Percentiles rank a stretch among this genome's conserved stretches.
Conservation (phyloP, 495 filamentous ascomycete genomes). For the Xylaria venustula region DNA sequence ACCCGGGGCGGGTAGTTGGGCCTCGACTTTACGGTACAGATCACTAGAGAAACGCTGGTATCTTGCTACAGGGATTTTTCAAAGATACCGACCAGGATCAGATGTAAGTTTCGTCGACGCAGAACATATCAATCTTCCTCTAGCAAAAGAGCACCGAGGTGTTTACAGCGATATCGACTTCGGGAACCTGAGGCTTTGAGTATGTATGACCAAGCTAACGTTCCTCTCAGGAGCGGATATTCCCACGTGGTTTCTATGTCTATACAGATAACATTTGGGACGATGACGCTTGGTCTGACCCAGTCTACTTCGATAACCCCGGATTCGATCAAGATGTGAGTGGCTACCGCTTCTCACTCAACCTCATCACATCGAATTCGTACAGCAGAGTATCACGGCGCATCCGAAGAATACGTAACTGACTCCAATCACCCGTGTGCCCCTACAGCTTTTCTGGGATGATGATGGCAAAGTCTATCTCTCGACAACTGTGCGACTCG, state of each 20-base stretch:
- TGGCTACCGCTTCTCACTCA: slow-evolving; percentile 1
- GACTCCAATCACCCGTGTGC: neutral
- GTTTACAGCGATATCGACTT: too few relatives aligned
- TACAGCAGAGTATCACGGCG: too few relatives aligned
- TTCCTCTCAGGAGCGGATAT: slow-evolving; percentile 44
- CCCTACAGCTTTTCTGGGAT: slow-evolving; percentile 39
- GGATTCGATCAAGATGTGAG: slow-evolving; percentile 49
- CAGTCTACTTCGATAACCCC: slow-evolving; percentile 48
- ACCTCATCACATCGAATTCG: neutral
- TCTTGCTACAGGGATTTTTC: neutral
- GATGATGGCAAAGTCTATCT: slow-evolving; percentile 14
- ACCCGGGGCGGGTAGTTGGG: slow-evolving; percentile 49
- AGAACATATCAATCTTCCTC: slow-evolving; percentile 15
- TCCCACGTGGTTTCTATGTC: slow-evolving; percentile 50
- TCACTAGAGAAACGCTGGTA: neutral
- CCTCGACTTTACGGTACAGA: slow-evolving; percentile 25
- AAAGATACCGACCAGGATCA: neutral
- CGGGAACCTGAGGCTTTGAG: too few relatives aligned
- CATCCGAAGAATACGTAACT: neutral
- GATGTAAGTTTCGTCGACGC: neutral
- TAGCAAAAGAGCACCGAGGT: too few relatives aligned
- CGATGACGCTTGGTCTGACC: slow-evolving; percentile 46
- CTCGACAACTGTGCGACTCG: neutral
- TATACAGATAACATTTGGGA: slow-evolving; percentile 49
- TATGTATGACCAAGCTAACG: too few relatives aligned